These are phyloP conservation scores for Apiotrichum sp. DNA, from an alignment of 1,284 basidiomycete genomes.

Conservation along the genomic window DNA sequence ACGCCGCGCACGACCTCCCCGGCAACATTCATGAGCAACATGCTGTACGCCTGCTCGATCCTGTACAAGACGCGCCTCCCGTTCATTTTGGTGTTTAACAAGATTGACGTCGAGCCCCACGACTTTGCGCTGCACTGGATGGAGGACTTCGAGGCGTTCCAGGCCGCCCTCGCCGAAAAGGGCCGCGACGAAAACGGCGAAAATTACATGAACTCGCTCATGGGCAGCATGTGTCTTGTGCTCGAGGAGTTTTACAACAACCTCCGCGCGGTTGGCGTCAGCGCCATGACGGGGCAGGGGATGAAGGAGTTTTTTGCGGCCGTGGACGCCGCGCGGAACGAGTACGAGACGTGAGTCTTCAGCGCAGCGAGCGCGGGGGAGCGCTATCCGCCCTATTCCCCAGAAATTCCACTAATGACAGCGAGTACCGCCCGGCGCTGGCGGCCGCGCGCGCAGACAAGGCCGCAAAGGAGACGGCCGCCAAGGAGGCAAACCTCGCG, in stretches of 20 bases:
- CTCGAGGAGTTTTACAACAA: constrained; percentile 99
- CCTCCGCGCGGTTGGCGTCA: constrained; percentile 89
- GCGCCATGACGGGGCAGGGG: constrained; percentile 89
- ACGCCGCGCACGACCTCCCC: constrained; percentile 91
- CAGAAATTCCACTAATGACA: constrained; percentile 35
- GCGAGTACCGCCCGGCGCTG: constrained; percentile 88
- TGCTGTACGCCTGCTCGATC: constrained; percentile 99
- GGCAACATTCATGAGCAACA: constrained; percentile 99
- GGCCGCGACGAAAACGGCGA: constrained; percentile 76
- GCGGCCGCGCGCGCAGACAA: constrained; percentile 56
- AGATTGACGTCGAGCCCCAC: constrained; percentile 81
- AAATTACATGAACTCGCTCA: constrained; percentile 97
- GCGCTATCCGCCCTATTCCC: neutral
- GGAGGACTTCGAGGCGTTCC: constrained; percentile 81
- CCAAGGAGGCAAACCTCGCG: constrained; percentile 66
- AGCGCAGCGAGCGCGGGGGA: neutral
- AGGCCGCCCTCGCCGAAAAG: constrained; percentile 54
- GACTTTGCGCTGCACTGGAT: constrained; percentile 97
- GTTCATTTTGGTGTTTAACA: constrained; percentile 98
- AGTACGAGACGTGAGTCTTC: constrained; percentile 71
- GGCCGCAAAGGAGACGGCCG: constrained; percentile 57
- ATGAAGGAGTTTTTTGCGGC: constrained; percentile 86
- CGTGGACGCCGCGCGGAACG: constrained; percentile 75
- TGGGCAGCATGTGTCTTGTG: constrained; percentile 98
- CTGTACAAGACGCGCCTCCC: constrained; percentile 97